Evolutionary conservation across 805 yeast species (phyloP).

Genomic region (Yarrowia osloensis): DNA sequence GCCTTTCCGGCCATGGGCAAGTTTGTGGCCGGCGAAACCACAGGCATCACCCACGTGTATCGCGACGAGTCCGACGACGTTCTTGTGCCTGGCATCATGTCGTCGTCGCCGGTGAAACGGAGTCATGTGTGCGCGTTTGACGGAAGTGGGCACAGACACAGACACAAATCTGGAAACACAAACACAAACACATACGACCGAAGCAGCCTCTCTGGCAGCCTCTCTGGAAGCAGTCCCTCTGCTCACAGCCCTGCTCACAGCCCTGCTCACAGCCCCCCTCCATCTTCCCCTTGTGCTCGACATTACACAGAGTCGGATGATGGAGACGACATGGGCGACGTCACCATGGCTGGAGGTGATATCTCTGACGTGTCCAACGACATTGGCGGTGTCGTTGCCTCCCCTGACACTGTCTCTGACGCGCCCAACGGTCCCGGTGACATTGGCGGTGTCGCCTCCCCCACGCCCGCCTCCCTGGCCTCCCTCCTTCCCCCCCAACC

Average conservation of each 20-base stretch:
- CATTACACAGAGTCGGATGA: neutral
- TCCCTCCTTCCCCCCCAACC: neutral
- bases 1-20: conserved; percentile 31
- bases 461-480: neutral
- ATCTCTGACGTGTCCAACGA: neutral
- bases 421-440: no score
- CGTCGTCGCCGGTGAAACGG: conserved; percentile 22
- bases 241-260: neutral
- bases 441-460: no score
- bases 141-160: neutral
- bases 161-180: neutral
- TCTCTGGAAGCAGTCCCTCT: neutral
- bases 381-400: neutral
- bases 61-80: conserved; percentile 20
- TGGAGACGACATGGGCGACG: neutral
- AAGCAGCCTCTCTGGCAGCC: neutral
- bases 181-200: no score
- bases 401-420: no score
- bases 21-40: conserved; percentile 24
- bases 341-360: no score
- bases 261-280: neutral
- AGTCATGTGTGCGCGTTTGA: neutral
- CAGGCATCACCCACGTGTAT: conserved; percentile 13
- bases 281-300: conserved; percentile 21
- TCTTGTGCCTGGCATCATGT: conserved; percentile 16